These are phyloP conservation scores for Penstemon davidsonii DNA, from an alignment of 257 asterid species.

Conservation along the genomic window DNA sequence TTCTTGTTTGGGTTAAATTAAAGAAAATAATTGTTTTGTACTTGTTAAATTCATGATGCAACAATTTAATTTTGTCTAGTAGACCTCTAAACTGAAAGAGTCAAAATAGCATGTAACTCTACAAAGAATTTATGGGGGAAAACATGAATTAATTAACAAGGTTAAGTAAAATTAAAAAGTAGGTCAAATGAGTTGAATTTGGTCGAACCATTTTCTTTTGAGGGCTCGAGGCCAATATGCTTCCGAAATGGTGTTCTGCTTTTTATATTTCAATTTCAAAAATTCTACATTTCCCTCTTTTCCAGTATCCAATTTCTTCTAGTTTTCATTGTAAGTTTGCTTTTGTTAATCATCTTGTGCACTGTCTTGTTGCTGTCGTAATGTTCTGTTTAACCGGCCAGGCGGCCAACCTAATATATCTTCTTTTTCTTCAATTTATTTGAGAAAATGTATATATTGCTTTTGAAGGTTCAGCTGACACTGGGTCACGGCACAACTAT, in stretches of 20 bases:
- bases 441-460: neutral
- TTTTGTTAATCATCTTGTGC: neutral
- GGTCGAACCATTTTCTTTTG: constrained; percentile 24
- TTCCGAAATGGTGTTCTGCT: constrained; percentile 18
- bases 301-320: neutral
- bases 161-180: constrained; percentile 16
- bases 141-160: constrained; percentile 18
- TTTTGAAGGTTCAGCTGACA: no score
- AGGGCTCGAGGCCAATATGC: constrained; percentile 45
- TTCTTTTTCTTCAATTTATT: neutral
- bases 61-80: neutral
- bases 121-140: constrained; percentile 19
- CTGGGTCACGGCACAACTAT: neutral
- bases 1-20: no score
- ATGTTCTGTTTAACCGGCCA: constrained; percentile 1
- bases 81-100: neutral
- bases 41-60: neutral
- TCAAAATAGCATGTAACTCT: constrained; percentile 9
- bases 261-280: constrained; percentile 8
- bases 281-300: neutral
- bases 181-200: constrained; percentile 20
- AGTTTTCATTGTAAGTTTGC: neutral
- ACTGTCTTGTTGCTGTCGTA: neutral
- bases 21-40: no score
- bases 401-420: neutral